These are phyloP conservation scores for Talaromyces sp. DNA, from an alignment of 2,329 filamentous ascomycete species.

Conservation along the genomic window DNA sequence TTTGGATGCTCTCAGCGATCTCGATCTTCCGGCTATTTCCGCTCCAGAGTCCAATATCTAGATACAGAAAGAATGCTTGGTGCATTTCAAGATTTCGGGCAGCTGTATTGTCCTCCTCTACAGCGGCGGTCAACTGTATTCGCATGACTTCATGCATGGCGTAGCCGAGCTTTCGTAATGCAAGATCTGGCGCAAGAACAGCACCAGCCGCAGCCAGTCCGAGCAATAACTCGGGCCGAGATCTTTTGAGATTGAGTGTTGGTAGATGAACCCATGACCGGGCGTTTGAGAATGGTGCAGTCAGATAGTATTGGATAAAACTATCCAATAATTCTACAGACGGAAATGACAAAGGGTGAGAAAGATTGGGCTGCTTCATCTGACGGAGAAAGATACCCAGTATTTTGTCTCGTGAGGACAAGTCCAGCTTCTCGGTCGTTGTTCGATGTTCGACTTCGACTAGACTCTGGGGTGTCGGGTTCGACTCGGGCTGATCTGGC, in stretches of 20 bases:
- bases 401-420: slow-evolving; percentile 17
- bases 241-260: slow-evolving; percentile 33
- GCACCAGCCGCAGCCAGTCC: slow-evolving; percentile 39
- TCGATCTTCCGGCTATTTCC: slow-evolving; percentile 42
- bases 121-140: slow-evolving; percentile 25
- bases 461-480: slow-evolving; percentile 14
- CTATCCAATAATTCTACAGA: slow-evolving; percentile 35
- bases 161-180: slow-evolving; percentile 38
- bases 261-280: slow-evolving; percentile 34
- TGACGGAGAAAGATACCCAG: slow-evolving; percentile 16
- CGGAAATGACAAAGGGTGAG: slow-evolving; percentile 33
- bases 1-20: slow-evolving; percentile 42
- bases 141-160: slow-evolving; percentile 41
- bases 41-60: slow-evolving; percentile 41
- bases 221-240: slow-evolving; percentile 35
- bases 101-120: slow-evolving; percentile 37
- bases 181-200: slow-evolving; percentile 33
- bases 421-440: slow-evolving; percentile 10
- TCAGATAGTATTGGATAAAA: slow-evolving; percentile 35
- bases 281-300: slow-evolving; percentile 19
- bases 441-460: slow-evolving; percentile 23
- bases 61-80: slow-evolving; percentile 37
- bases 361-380: slow-evolving; percentile 7
- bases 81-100: slow-evolving; percentile 34
- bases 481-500: slow-evolving; percentile 21